Conservation (phyloP, 129 eudicot species). For the Flaveria robusta region DNA sequence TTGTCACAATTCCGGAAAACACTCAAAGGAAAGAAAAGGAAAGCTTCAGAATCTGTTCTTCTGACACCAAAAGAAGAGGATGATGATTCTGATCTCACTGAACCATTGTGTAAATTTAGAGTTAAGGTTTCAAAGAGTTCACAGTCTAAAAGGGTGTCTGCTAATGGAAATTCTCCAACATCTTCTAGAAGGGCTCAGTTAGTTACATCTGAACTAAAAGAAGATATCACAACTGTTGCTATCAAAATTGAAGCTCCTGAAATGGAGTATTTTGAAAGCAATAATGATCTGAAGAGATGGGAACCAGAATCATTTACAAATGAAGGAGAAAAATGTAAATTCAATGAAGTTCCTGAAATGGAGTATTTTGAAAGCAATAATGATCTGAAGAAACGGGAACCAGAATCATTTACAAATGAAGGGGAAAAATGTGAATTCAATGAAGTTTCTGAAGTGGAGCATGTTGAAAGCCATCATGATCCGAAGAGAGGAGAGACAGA, state of each 20-base stretch:
- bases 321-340: no score
- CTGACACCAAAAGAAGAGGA: conserved; percentile 36
- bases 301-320: conserved; percentile 1
- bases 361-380: conserved; percentile 26
- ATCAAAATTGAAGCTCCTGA: conserved; percentile 53
- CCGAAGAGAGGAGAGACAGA: conserved; percentile 8
- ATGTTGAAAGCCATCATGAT: conserved; percentile 23
- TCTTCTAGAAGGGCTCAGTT: conserved; percentile 3
- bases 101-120: conserved; percentile 60
- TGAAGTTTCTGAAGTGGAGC: conserved; percentile 44
- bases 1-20: conserved; percentile 51
- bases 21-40: conserved; percentile 57
- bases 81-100: conserved; percentile 61
- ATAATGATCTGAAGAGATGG: background rate
- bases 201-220: background rate
- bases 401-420: background rate
- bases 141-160: conserved; percentile 36
- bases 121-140: conserved; percentile 41
- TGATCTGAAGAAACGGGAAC: conserved; percentile 6
- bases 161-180: conserved; percentile 18
- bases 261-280: conserved; percentile 30
- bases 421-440: background rate
- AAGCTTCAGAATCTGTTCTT: conserved; percentile 31
- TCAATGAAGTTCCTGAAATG: conserved; percentile 35
- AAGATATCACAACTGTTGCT: conserved; percentile 15